Conservation (phyloP, 2,329 filamentous ascomycete species). For the Furcasterigmium sp. region DNA sequence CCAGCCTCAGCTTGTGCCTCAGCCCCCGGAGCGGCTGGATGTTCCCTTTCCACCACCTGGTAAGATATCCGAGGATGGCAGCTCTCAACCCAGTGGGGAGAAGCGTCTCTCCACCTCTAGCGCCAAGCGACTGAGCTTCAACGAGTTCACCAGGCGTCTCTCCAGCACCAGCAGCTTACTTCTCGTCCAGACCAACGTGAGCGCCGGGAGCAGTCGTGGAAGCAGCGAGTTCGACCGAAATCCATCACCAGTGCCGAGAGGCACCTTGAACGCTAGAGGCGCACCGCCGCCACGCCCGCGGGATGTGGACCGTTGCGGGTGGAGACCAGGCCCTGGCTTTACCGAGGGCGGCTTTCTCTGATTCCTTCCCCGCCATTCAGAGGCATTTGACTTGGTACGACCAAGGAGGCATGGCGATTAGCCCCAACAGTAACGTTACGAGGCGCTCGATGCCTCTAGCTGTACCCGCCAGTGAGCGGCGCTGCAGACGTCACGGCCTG, state of each 20-base stretch:
- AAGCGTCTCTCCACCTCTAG: slow-evolving; percentile 49
- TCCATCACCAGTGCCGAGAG: slow-evolving; percentile 25
- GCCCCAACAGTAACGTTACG: too few species aligned
- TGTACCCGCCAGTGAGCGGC: too few species aligned
- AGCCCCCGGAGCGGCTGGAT: slow-evolving; percentile 3
- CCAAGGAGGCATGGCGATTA: too few species aligned
- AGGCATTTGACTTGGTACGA: too few species aligned
- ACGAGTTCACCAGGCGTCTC: slow-evolving; percentile 54
- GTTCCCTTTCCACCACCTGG: slow-evolving; percentile 7
- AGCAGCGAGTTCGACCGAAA: slow-evolving; percentile 40
- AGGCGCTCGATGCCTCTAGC: too few species aligned
- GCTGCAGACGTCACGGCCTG: too few species aligned
- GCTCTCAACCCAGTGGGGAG: slow-evolving; percentile 26
- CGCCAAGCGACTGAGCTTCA: slow-evolving; percentile 54
- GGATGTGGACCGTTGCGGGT: slow-evolving; percentile 41
- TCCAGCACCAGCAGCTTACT: slow-evolving; percentile 57
- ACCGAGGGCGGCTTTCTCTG: slow-evolving; percentile 51
- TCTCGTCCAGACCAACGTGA: slow-evolving; percentile 52
- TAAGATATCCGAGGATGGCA: slow-evolving; percentile 26
- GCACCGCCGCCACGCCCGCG: slow-evolving; percentile 22
- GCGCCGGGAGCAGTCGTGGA: slow-evolving; percentile 39
- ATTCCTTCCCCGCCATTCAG: slow-evolving; percentile 14
- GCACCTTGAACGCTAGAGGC: slow-evolving; percentile 22
- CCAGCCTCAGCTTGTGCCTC: slow-evolving; percentile 37
- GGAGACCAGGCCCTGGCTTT: slow-evolving; percentile 52